Conservation (phyloP, 2,329 filamentous ascomycete genomes). For the Fusarium incarnatum region DNA sequence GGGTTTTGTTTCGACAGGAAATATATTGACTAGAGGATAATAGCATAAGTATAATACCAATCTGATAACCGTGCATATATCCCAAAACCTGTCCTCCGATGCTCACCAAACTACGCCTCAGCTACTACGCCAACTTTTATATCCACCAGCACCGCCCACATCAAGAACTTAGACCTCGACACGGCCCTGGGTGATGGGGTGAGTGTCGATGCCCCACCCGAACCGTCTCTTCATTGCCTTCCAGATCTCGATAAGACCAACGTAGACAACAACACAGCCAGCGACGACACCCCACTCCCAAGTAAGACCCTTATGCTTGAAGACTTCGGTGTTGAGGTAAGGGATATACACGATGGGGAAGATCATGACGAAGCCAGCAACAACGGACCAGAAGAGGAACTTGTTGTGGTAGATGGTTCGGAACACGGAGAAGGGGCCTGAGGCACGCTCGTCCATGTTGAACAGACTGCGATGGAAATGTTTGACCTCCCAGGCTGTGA, state of each 20-base stretch:
- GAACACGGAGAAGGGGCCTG: slow-evolving; percentile 63
- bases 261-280: slow-evolving; percentile 68
- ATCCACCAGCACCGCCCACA: not conserved
- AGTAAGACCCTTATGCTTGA: slow-evolving; percentile 74
- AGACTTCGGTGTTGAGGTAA: slow-evolving; percentile 72
- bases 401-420: slow-evolving; percentile 75
- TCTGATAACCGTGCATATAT: slow-evolving; percentile 44
- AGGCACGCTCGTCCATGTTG: slow-evolving; percentile 68
- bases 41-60: slow-evolving; percentile 45
- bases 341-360: slow-evolving; percentile 77
- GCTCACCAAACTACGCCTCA: slow-evolving; percentile 3
- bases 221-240: slow-evolving; percentile 73
- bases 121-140: not conserved
- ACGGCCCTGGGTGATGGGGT: slow-evolving; percentile 33
- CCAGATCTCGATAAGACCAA: slow-evolving; percentile 74
- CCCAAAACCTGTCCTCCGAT: slow-evolving; percentile 48
- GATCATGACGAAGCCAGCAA: slow-evolving; percentile 68
- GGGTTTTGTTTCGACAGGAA: slow-evolving; percentile 43
- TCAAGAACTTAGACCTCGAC: slow-evolving; percentile 31
- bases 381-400: slow-evolving; percentile 73
- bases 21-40: slow-evolving; percentile 48
- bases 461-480: slow-evolving; percentile 78
- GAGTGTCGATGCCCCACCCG: slow-evolving; percentile 50
- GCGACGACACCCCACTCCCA: slow-evolving; percentile 81
- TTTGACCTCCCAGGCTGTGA: slow-evolving; percentile 80